phyloP scores from a whole-genome alignment of 2,329 filamentous ascomycete genomes.

The Talaromyces sp. region DNA sequence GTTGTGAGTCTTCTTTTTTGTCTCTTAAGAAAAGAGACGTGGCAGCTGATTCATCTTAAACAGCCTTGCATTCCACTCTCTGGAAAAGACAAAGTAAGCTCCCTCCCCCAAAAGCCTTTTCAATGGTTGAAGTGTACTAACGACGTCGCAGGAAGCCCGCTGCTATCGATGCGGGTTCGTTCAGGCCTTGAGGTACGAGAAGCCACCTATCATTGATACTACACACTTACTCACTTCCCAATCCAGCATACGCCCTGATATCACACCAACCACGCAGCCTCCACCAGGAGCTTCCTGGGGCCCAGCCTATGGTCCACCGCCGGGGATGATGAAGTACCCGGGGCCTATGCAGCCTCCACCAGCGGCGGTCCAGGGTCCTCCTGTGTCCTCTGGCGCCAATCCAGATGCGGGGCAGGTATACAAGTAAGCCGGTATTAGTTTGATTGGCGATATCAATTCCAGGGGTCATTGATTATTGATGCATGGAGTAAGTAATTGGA shows the following conservation, averaged over 20 bases:
- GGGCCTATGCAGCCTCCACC: conserved; percentile 1
- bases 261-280: conserved; percentile 31
- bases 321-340: neutral
- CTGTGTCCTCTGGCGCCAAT: conserved; percentile 2
- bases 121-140: conserved; percentile 9
- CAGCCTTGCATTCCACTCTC: conserved; percentile 36
- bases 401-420: conserved; percentile 5
- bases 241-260: conserved; percentile 31
- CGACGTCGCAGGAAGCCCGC: conserved; percentile 28
- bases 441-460: too few species aligned
- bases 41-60: neutral
- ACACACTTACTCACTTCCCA: neutral
- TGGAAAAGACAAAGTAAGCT: conserved; percentile 33
- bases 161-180: conserved; percentile 34
- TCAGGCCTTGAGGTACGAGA: conserved; percentile 30
- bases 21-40: neutral
- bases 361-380: neutral
- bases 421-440: too few species aligned
- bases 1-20: conserved; percentile 23
- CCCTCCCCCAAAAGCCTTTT: neutral
- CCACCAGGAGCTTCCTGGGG: conserved; percentile 23
- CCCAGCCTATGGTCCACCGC: conserved; percentile 11
- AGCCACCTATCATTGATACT: neutral
- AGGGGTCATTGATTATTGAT: too few species aligned
- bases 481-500: neutral